phyloP scores from a whole-genome alignment of 495 filamentous ascomycete genomes.

The Neurospora terricola region DNA sequence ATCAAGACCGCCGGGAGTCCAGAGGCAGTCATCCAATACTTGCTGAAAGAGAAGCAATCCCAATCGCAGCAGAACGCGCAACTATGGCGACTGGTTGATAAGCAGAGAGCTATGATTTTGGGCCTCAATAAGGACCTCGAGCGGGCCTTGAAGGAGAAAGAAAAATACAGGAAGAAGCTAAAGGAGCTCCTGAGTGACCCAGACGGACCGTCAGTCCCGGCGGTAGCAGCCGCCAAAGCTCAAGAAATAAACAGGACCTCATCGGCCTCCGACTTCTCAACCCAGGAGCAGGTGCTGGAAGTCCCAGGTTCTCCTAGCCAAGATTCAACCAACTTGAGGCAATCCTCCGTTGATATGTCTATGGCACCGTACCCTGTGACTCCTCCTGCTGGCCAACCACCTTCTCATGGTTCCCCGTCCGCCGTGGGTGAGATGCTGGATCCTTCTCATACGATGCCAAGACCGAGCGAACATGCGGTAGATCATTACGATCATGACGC shows the following conservation, averaged over 20 bases:
- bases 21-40: conserved; percentile 78
- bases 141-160: conserved; percentile 85
- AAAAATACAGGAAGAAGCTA: conserved; percentile 80
- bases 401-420: conserved; percentile 15
- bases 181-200: conserved; percentile 53
- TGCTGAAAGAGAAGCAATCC: conserved; percentile 85
- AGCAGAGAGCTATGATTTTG: conserved; percentile 86
- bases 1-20: conserved; percentile 78
- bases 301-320: conserved; percentile 33
- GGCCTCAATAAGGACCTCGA: conserved; percentile 94
- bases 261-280: conserved; percentile 2
- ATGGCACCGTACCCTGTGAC: conserved; percentile 49
- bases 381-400: conserved; percentile 34
- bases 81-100: conserved; percentile 91
- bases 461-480: conserved; percentile 40
- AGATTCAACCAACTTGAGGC: conserved; percentile 31
- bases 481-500: conserved; percentile 43
- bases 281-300: conserved; percentile 24
- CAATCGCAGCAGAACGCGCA: conserved; percentile 83
- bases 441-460: conserved; percentile 45
- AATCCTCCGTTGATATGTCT: conserved; percentile 42
- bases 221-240: conserved; percentile 2
- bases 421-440: conserved; percentile 34
- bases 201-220: conserved; percentile 14
- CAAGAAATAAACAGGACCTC: conserved; percentile 4